Conservation (phyloP, 176 grass and related monocot species). For the Triticum dicoccoides region DNA sequence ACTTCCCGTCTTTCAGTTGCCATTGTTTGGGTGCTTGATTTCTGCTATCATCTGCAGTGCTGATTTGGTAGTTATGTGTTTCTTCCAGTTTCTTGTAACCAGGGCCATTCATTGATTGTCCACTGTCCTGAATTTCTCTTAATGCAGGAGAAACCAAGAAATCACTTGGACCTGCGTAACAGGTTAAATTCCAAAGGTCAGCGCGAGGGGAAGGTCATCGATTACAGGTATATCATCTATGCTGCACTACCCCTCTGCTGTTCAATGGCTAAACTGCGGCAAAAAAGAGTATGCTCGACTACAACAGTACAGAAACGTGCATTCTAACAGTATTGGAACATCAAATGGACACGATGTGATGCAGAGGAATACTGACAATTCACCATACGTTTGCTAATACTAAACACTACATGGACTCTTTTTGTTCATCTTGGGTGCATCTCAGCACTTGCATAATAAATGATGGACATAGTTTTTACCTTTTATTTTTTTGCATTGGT, state of each 20-base stretch:
- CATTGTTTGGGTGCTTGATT: not conserved
- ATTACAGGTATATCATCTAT: slow-evolving; percentile 63
- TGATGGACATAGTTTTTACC: no score
- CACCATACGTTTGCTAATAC: not conserved
- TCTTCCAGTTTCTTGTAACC: not conserved
- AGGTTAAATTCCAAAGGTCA: slow-evolving; percentile 90
- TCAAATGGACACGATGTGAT: not conserved
- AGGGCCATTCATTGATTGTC: not conserved
- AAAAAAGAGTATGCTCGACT: not conserved
- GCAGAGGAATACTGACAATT: not conserved
- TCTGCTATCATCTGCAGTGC: not conserved
- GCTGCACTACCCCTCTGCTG: not conserved
- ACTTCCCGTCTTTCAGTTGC: not conserved
- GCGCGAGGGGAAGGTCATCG: slow-evolving; percentile 95
- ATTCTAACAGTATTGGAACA: not conserved
- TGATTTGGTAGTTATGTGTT: not conserved
- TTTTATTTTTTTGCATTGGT: no score
- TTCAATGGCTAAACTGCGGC: not conserved
- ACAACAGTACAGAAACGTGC: not conserved
- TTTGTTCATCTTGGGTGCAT: not conserved
- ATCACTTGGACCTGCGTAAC: slow-evolving; percentile 88
- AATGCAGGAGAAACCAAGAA: slow-evolving; percentile 94
- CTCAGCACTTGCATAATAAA: no score
- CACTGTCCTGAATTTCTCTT: not conserved
- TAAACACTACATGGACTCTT: not conserved